phyloP scores from a whole-genome alignment of 2,329 filamentous ascomycete genomes.

The Akanthomyces dipterigenus region DNA sequence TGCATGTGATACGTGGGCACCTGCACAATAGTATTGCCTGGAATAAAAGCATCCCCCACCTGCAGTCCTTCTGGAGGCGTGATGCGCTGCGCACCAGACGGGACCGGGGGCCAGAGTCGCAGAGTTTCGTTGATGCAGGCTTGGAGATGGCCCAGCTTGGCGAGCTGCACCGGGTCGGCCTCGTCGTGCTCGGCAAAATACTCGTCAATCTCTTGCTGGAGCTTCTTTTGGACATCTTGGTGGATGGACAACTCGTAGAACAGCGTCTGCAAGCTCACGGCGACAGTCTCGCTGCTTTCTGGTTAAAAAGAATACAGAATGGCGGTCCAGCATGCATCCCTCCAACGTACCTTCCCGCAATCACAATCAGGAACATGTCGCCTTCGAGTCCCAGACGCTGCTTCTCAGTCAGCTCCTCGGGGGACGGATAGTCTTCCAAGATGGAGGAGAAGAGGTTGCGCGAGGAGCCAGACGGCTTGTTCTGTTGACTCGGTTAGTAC shows the following conservation, averaged over 20 bases:
- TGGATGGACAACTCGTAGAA: constrained; percentile 29
- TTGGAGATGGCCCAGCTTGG: constrained; percentile 24
- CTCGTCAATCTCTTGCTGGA: constrained; percentile 31
- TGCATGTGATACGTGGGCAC: constrained; percentile 20
- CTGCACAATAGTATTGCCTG: constrained; percentile 28
- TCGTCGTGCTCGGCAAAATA: constrained; percentile 13
- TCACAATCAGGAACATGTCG: constrained; percentile 24
- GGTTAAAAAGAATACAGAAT: neutral
- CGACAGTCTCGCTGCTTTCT: constrained; percentile 26
- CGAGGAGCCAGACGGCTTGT: neutral
- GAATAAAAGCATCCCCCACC: constrained; percentile 27
- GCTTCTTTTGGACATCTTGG: constrained; percentile 30
- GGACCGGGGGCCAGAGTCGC: constrained; percentile 31
- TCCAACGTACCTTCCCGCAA: constrained; percentile 25
- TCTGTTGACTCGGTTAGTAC: neutral
- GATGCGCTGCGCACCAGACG: constrained; percentile 26
- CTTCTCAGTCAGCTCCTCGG: constrained; percentile 16
- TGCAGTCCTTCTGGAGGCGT: constrained; percentile 31
- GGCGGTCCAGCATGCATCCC: too few species aligned
- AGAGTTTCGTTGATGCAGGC: constrained; percentile 34
- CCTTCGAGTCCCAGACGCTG: constrained; percentile 21
- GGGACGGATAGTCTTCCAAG: constrained; percentile 20
- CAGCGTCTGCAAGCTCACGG: constrained; percentile 25
- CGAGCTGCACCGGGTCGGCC: constrained; percentile 16
- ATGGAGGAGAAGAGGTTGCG: constrained; percentile 25